Base-by-base conservation (phyloP, 1,139 yeast species). In the Geotrichum histeridarum region DNA sequence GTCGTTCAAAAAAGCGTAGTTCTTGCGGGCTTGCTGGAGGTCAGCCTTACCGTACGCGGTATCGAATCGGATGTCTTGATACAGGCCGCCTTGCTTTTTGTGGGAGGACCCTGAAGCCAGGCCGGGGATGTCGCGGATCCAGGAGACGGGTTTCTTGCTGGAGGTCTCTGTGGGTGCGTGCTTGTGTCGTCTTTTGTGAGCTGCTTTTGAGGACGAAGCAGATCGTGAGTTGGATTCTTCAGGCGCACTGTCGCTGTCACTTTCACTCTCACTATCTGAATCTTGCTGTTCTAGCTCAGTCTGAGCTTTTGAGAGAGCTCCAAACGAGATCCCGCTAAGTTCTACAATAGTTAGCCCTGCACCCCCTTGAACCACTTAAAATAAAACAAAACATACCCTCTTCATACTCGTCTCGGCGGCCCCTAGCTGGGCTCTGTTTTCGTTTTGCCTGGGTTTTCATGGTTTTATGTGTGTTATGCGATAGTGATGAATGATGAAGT, bases 21-120 rank as follows among this genome's bases (percentile, higher is more conserved):
- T 83, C 64, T 82, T 80, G 54, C 97, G 76, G 9, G 74, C 79
- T 57, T 77, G 76, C 36, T 75, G 73, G 56, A 81, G 71, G 65
- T 90, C 93, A 0, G 95, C 87, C 63, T 82, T 85, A 56, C 98
- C 98, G 60, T 83, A 81, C 0, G 96, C 90, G 0, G 94, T 80
- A 70, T 91, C 96, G 68, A 93, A 93, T 61, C 99, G 77, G 36
- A 94, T 83, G 72, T 93, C 99, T 52, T 81, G 77, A 65, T 86
- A 82, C 39, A 83, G 68, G 35, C 74, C 68, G 44, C 27, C 36
- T 2, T 42, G 4, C 30, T 44, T 35, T 14, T 31, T 38, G 22
- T 35, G 39, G 14, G 32, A 8, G 4, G 42, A 6, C 8, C 48
- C 42, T 22, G 63, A 61, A 42, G 76, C 78, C 45, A 87, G 69